Evolutionary conservation across 2,329 filamentous ascomycete genomes (phyloP).

Genomic region (Aspergillus aculeatinus): DNA sequence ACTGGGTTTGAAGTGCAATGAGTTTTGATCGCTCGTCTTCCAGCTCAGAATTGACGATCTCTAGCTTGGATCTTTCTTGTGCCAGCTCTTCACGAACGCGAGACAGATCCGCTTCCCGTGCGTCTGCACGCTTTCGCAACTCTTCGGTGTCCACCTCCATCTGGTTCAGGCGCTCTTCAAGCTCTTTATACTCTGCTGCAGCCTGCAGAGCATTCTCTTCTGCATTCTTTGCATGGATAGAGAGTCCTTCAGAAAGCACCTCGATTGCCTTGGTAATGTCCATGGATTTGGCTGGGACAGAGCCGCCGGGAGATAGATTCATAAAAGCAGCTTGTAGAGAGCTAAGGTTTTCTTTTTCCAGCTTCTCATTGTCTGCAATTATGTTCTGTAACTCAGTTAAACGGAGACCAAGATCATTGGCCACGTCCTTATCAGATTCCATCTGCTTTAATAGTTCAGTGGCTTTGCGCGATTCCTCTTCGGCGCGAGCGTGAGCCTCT

Average conservation of each 20-base stretch:
- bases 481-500: constrained; percentile 51
- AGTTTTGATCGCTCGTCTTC: constrained; percentile 69
- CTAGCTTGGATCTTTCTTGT: constrained; percentile 48
- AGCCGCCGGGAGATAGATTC: constrained; percentile 56
- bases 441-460: constrained; percentile 57
- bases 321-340: constrained; percentile 60
- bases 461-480: constrained; percentile 43
- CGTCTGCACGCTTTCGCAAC: constrained; percentile 53
- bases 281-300: constrained; percentile 56
- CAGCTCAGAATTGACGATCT: constrained; percentile 52
- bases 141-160: constrained; percentile 59
- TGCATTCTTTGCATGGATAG: constrained; percentile 59
- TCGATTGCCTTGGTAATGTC: constrained; percentile 62
- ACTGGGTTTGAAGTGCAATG: constrained; percentile 64
- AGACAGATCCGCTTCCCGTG: constrained; percentile 53
- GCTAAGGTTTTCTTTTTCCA: constrained; percentile 52
- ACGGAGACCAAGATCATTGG: constrained; percentile 31
- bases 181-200: constrained; percentile 62
- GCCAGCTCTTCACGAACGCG: constrained; percentile 57
- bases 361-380: constrained; percentile 53
- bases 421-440: constrained; percentile 55
- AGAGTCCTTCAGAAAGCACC: constrained; percentile 57
- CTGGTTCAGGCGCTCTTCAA: constrained; percentile 56
- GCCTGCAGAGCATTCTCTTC: constrained; percentile 61
- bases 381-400: constrained; percentile 53